A percentile compares a stretch with the other conserved stretches of the same genome.
These are phyloP conservation scores for Cymbopogon citratus DNA, from an alignment of 176 grass and related monocot species.

Conservation along the genomic window DNA sequence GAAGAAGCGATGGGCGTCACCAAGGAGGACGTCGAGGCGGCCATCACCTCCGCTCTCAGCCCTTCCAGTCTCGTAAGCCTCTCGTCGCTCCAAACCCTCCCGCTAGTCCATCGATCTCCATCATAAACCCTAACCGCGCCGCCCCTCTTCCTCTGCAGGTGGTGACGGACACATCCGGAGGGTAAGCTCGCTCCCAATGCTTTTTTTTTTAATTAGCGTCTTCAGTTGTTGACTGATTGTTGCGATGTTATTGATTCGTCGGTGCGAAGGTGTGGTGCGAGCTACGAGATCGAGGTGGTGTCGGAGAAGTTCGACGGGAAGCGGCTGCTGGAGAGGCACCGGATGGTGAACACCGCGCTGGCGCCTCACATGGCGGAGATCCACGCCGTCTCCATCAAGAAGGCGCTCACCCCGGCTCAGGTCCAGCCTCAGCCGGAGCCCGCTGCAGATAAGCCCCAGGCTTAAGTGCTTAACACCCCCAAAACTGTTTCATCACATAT, in stretches of 20 bases:
- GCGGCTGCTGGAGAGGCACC: constrained; percentile 85
- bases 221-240: neutral
- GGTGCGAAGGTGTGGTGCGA: constrained; percentile 69
- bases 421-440: constrained; percentile 51
- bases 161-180: constrained; percentile 90
- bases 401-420: constrained; percentile 81
- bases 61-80: constrained; percentile 62
- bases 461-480: constrained; percentile 4
- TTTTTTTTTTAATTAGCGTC: neutral
- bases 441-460: constrained; percentile 35
- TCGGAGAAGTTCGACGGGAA: constrained; percentile 96
- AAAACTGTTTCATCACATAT: constrained; percentile 10
- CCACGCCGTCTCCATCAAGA: constrained; percentile 97
- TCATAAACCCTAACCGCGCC: constrained; percentile 39
- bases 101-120: neutral
- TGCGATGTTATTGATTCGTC: neutral
- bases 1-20: constrained; percentile 55
- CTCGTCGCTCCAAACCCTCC: neutral
- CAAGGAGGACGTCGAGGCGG: constrained; percentile 82
- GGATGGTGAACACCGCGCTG: constrained; percentile 85
- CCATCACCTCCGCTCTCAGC: constrained; percentile 66
- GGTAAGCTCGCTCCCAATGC: constrained; percentile 37
- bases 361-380: constrained; percentile 80
- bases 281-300: constrained; percentile 86
- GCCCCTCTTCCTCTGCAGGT: constrained; percentile 36